Percentiles rank a stretch among this genome's conserved stretches.
Evolutionary conservation across 495 filamentous ascomycete genomes (phyloP).

Genomic region (Parathielavia appendiculata): DNA sequence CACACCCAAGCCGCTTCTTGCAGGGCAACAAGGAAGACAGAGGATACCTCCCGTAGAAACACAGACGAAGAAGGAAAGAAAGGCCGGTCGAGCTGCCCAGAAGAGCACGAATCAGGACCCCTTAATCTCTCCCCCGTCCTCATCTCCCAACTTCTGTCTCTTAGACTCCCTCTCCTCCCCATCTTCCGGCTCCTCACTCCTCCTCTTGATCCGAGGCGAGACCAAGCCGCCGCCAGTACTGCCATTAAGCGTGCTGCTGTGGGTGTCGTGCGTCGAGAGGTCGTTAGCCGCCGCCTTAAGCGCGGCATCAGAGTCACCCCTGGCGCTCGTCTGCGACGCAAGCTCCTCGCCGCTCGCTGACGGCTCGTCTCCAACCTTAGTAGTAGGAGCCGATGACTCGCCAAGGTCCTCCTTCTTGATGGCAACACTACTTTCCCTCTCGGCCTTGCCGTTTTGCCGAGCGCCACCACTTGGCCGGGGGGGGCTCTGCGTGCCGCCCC

Average conservation of each 20-base stretch:
- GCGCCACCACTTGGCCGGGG: slow-evolving; percentile 12
- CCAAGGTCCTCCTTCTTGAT: slow-evolving; percentile 18
- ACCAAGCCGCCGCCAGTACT: slow-evolving; percentile 20
- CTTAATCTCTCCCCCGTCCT: slow-evolving; percentile 29
- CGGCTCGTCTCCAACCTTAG: not conserved
- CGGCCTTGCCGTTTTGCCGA: slow-evolving; percentile 2
- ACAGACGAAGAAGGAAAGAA: not conserved
- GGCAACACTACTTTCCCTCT: slow-evolving; percentile 8
- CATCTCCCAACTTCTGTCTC: slow-evolving; percentile 13
- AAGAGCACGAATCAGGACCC: not conserved
- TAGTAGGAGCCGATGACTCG: not conserved
- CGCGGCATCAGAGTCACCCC: slow-evolving; percentile 42
- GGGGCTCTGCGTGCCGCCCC: slow-evolving; percentile 31
- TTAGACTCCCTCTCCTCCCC: slow-evolving; percentile 25
- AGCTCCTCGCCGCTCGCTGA: slow-evolving; percentile 2
- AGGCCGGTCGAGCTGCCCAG: not conserved
- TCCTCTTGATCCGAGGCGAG: slow-evolving; percentile 30
- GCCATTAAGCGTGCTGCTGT: slow-evolving; percentile 16
- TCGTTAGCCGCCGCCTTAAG: slow-evolving; percentile 48
- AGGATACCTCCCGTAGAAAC: not conserved
- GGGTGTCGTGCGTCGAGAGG: slow-evolving; percentile 33
- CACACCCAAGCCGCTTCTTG: not conserved
- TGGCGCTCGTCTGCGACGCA: slow-evolving; percentile 26
- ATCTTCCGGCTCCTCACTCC: slow-evolving; percentile 27
- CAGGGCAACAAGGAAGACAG: not conserved